A percentile compares a stretch with the other conserved stretches of the same genome.
Conservation (phyloP, 2,329 filamentous ascomycete species). For the Cladosporium sp. region DNA sequence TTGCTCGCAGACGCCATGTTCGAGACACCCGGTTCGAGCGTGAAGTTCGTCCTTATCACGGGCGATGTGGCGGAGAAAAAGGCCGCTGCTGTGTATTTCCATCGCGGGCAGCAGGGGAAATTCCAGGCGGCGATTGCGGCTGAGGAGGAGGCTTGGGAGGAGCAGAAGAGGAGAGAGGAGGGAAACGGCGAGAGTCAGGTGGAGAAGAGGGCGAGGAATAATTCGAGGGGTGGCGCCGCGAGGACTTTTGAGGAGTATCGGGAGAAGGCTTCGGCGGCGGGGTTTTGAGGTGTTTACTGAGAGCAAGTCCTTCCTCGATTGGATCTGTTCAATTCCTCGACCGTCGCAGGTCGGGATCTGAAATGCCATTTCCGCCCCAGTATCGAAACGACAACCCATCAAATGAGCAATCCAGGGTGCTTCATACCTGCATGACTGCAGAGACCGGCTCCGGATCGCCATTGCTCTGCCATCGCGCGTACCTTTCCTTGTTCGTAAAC, state of each 20-base stretch:
- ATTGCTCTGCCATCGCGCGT: no score
- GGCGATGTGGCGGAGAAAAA: slow-evolving; percentile 42
- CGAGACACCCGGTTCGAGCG: slow-evolving; percentile 42
- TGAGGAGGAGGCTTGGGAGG: slow-evolving; percentile 46
- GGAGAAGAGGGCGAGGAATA: slow-evolving; percentile 25
- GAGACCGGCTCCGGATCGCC: no score
- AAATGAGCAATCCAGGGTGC: no score
- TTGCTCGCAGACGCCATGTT: slow-evolving; percentile 44
- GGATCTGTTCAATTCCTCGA: no score
- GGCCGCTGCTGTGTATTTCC: slow-evolving; percentile 39
- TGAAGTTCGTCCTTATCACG: slow-evolving; percentile 44
- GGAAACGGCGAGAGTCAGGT: slow-evolving; percentile 24
- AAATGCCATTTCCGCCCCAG: no score
- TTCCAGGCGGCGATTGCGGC: slow-evolving; percentile 37
- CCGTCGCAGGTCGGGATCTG: no score
- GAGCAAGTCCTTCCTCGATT: no score
- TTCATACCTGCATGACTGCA: no score
- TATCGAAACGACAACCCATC: no score
- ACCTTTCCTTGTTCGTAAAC: no score
- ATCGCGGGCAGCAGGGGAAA: slow-evolving; percentile 35
- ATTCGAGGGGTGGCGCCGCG: slow-evolving; percentile 25
- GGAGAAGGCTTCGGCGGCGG: slow-evolving; percentile 35
- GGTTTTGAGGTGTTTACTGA: slow-evolving; percentile 25
- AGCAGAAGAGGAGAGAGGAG: slow-evolving; percentile 29
- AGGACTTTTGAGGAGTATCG: slow-evolving; percentile 45